A percentile compares a stretch with the other conserved stretches of the same genome.
Conservation (phyloP, 1,139 yeast species). For the Taphrina populina region DNA sequence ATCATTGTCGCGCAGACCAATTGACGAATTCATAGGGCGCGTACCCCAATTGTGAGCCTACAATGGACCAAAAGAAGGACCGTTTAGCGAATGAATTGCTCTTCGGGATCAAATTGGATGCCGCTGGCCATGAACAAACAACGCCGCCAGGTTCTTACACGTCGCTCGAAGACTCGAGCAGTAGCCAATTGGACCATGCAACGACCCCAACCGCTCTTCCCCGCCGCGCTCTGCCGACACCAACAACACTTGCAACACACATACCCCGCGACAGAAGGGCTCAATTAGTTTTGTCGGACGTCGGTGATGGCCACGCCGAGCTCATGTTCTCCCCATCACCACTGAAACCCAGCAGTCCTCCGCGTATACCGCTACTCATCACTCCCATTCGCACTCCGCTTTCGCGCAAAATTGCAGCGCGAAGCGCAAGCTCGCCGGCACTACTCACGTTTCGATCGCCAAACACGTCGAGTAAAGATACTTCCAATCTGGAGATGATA, state of each 20-base stretch:
- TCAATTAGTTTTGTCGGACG: slow-evolving; percentile 14
- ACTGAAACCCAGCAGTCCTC: slow-evolving; percentile 20
- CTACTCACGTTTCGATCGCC: neutral
- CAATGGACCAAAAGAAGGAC: slow-evolving; percentile 5
- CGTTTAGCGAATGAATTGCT: slow-evolving; percentile 15
- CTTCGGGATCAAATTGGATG: slow-evolving; percentile 15
- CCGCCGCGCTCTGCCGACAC: slow-evolving; percentile 3
- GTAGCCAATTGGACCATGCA: slow-evolving; percentile 7
- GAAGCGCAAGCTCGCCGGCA: slow-evolving; percentile 25
- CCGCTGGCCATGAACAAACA: slow-evolving; percentile 3
- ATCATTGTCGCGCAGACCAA: neutral
- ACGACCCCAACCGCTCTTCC: slow-evolving; percentile 1
- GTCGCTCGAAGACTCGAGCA: slow-evolving; percentile 19
- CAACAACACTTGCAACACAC: neutral
- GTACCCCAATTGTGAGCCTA: slow-evolving; percentile 15
- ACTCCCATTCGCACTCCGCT: slow-evolving; percentile 21
- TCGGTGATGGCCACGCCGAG: slow-evolving; percentile 30
- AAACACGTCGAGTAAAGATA: neutral
- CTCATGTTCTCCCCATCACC: slow-evolving; percentile 23
- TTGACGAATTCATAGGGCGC: slow-evolving; percentile 2
- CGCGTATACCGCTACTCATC: slow-evolving; percentile 20
- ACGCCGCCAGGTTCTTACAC: slow-evolving; percentile 19
- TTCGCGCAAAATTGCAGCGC: slow-evolving; percentile 18
- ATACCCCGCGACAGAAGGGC: slow-evolving; percentile 15
- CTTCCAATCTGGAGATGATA: neutral